Percentiles rank a stretch among this genome's conserved stretches.
Evolutionary conservation across 176 grass and related monocot species (phyloP).

Genomic region (Triticum turgidum): DNA sequence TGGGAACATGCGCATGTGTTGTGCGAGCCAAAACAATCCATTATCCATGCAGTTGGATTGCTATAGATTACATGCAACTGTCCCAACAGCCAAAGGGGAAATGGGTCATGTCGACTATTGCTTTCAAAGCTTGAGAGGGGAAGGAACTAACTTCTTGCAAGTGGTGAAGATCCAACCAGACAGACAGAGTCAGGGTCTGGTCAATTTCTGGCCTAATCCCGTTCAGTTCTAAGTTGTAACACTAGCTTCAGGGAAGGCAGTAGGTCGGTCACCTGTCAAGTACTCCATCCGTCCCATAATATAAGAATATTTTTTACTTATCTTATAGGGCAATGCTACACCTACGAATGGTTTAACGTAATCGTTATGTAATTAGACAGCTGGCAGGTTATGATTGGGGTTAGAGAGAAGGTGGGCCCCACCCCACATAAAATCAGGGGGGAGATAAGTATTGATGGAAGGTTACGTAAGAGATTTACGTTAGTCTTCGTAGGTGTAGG

Average conservation of each 20-base stretch:
- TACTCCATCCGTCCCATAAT: too few species aligned
- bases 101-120: background rate
- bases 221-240: background rate
- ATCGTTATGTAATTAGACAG: too few species aligned
- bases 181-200: background rate
- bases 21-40: background rate
- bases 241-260: too few species aligned
- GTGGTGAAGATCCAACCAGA: slow-evolving; percentile 10
- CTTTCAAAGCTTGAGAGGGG: background rate
- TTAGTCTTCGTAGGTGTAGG: too few species aligned
- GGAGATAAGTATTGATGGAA: too few species aligned
- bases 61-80: background rate
- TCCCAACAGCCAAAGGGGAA: background rate
- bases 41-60: background rate
- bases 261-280: background rate
- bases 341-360: too few species aligned
- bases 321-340: too few species aligned
- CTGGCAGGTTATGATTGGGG: too few species aligned
- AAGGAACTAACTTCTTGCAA: background rate
- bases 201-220: slow-evolving; percentile 26
- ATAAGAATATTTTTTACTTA: too few species aligned
- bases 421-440: too few species aligned
- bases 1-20: slow-evolving; percentile 10
- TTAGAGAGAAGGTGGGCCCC: too few species aligned
- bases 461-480: too few species aligned